Evolutionary conservation across 129 eudicot genomes (phyloP).

Genomic region (Chrysanthemum seticuspe): DNA sequence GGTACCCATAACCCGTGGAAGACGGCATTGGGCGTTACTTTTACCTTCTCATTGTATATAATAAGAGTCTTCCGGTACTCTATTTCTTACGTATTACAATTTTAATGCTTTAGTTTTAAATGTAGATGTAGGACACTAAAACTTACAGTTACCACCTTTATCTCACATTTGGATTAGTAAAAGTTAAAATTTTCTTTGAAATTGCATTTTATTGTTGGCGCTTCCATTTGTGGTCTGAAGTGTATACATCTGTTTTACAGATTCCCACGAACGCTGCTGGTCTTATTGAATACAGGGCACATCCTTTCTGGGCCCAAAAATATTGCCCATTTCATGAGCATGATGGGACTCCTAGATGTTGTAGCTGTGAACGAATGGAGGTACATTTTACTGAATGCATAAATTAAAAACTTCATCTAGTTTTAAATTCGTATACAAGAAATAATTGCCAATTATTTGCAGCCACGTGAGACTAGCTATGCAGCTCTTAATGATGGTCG

Average conservation of each 20-base stretch:
- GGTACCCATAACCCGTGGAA: too few species aligned
- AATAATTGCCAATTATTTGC: constrained; percentile 16
- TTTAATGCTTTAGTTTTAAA: neutral
- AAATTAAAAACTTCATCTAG: neutral
- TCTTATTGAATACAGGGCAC: constrained; percentile 83
- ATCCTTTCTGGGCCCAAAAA: constrained; percentile 89
- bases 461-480: constrained; percentile 71
- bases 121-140: neutral
- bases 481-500: constrained; percentile 78
- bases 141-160: too few species aligned
- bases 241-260: constrained; percentile 32
- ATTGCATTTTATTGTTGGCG: neutral
- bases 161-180: too few species aligned
- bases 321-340: constrained; percentile 86
- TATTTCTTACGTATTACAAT: neutral
- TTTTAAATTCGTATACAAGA: neutral
- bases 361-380: constrained; percentile 95
- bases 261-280: constrained; percentile 85
- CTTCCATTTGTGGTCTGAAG: neutral
- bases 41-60: neutral
- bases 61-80: neutral
- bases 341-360: constrained; percentile 87
- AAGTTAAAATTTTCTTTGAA: neutral
- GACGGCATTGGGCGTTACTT: too few species aligned
- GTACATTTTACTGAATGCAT: constrained; percentile 30